phyloP scores from a whole-genome alignment of 495 filamentous ascomycete species.

The Gamarada debralockiae region DNA sequence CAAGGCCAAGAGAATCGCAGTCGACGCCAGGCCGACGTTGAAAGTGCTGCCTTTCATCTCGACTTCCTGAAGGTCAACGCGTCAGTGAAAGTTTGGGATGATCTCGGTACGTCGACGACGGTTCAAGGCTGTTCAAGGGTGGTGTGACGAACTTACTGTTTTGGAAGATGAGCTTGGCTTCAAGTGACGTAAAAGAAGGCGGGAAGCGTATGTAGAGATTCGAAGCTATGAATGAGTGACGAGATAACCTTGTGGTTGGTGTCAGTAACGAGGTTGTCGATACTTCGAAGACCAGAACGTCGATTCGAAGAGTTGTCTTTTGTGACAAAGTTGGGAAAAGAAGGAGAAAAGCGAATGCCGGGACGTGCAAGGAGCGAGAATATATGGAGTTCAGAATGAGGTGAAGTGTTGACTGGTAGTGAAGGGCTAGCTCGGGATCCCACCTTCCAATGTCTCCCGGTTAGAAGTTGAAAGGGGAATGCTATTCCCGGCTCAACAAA shows the following conservation, averaged over 20 bases:
- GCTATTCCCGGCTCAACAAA: background rate
- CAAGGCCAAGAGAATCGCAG: constrained; percentile 28
- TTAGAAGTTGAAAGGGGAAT: background rate
- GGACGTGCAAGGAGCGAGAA: background rate
- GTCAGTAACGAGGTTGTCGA: background rate
- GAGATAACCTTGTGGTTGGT: background rate
- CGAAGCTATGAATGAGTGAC: constrained; percentile 2
- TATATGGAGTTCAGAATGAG: background rate
- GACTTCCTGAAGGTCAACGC: background rate
- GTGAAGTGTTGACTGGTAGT: background rate
- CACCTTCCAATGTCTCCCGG: background rate
- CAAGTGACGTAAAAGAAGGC: background rate
- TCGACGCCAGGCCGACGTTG: constrained; percentile 32
- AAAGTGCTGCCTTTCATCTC: constrained; percentile 36
- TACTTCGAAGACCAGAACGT: constrained; percentile 1
- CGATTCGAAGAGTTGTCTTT: constrained; percentile 6
- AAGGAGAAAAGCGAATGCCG: background rate
- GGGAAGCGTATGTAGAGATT: constrained; percentile 2
- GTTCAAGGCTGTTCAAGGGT: too few species aligned
- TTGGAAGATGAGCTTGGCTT: too few species aligned
- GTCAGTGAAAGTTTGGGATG: constrained; percentile 8
- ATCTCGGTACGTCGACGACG: too few species aligned
- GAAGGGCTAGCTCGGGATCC: background rate
- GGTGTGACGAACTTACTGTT: background rate
- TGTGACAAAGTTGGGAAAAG: background rate